Evolutionary conservation across 73 alveolate species (phyloP).

Genomic region (Paraurostyla sp.): DNA sequence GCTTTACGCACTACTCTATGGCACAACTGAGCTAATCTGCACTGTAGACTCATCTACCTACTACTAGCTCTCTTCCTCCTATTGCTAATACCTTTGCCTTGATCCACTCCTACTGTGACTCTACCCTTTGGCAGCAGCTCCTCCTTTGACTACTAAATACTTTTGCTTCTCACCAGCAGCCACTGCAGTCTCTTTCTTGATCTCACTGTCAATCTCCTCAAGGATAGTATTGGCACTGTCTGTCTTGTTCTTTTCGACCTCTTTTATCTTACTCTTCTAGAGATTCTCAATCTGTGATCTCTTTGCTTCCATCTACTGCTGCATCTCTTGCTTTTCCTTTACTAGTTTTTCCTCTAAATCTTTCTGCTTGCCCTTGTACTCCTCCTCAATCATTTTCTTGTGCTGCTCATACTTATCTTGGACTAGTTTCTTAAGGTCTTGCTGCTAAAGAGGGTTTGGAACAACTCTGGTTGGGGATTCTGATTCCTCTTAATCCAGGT

Average conservation of each 20-base stretch:
- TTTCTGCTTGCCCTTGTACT: background rate
- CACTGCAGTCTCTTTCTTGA: slow-evolving; percentile 29
- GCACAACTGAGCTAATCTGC: background rate
- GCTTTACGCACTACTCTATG: background rate
- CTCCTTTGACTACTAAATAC: background rate
- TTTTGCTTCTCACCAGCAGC: slow-evolving; percentile 13
- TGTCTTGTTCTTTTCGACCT: background rate
- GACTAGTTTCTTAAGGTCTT: slow-evolving; percentile 6
- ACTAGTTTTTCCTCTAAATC: background rate
- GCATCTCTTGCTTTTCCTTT: slow-evolving; percentile 27
- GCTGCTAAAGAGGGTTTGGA: no score
- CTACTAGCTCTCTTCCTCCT: background rate
- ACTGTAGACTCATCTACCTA: slow-evolving; percentile 27
- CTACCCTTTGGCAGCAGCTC: background rate
- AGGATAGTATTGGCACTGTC: background rate
- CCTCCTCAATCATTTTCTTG: slow-evolving; percentile 3
- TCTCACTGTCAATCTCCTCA: slow-evolving; percentile 26
- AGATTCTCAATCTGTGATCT: background rate
- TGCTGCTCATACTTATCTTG: slow-evolving; percentile 12
- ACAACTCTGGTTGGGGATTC: background rate
- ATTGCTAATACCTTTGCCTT: background rate
- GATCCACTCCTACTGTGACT: background rate
- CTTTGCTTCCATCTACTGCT: background rate
- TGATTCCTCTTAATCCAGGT: no score
- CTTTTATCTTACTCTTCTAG: slow-evolving; percentile 2